phyloP scores from a whole-genome alignment of 1,284 basidiomycete genomes.

The Baeospora myosura region DNA sequence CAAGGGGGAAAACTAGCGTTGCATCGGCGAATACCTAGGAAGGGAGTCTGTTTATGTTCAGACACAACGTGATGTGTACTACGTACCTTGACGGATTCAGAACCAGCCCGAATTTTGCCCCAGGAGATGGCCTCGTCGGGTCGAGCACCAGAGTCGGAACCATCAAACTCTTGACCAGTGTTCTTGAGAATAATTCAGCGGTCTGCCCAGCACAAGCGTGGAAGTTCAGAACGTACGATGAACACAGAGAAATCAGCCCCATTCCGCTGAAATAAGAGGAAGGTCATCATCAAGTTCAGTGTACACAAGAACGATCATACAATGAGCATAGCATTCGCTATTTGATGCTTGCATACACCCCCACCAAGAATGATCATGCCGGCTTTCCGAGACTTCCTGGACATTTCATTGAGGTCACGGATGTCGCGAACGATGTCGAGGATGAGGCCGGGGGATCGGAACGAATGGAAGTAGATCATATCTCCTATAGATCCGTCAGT shows the following conservation, averaged over 20 bases:
- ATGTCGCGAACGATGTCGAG: conserved; percentile 97
- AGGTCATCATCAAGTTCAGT: background rate
- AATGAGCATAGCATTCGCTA: conserved; percentile 98
- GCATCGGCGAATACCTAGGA: conserved; percentile 68
- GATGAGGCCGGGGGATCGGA: conserved; percentile 81
- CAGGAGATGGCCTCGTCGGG: conserved; percentile 99
- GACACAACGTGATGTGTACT: background rate
- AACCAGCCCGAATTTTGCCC: conserved; percentile 93
- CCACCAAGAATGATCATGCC: conserved; percentile 99
- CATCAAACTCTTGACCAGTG: conserved; percentile 98
- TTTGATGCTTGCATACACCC: conserved; percentile 99
- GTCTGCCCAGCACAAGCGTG: conserved; percentile 7
- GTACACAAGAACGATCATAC: conserved; percentile 33
- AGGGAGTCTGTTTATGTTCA: background rate
- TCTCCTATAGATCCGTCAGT: conserved; percentile 98
- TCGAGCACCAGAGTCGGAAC: conserved; percentile 93
- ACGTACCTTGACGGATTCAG: conserved; percentile 87
- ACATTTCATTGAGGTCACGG: conserved; percentile 84
- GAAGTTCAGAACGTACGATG: conserved; percentile 51
- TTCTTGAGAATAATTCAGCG: conserved; percentile 45
- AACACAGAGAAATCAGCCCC: conserved; percentile 98
- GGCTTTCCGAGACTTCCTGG: conserved; percentile 84
- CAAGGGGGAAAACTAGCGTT: conserved; percentile 83
- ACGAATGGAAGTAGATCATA: conserved; percentile 99
- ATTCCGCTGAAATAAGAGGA: conserved; percentile 60